Evolutionary conservation across 108 stramenopile species (phyloP), one percentile per base, ranked within the genome.

Genomic region (Chaetoceros tenuissimus): DNA sequence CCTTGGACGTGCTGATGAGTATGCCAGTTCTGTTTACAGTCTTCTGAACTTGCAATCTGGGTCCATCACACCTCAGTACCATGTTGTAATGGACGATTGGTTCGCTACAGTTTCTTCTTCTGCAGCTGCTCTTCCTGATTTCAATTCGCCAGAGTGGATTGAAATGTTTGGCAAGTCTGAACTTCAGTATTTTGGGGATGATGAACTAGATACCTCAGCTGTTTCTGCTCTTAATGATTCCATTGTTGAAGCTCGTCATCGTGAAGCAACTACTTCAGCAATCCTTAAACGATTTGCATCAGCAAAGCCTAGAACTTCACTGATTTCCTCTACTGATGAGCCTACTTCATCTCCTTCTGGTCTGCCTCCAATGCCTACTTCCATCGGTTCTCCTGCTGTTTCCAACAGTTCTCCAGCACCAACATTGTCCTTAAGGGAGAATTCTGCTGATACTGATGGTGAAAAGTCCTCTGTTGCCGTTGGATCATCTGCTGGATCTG

Each of bases 1-100:
- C 45, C 40, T 73, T 40, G 68, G 76, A 0, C 59, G 62, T 48
- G 68, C 58, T 3, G 3, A 59, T 1, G 27, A 49, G 0, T 63
- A 64, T 34, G 57, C 73, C 18, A 64, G 57, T 3, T 30, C 46
- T 3, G 68, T 68, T 0, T 60, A 59, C 0, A 24, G 64, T 7
- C 59, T 74, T 1, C 25, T 74, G 19, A 74, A 74, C 46, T 22
- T 63, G n/a, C 3, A 34, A 0, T 46, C 67, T 1, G 53, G 64
- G 0, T 24, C 24, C 46, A 63, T 75, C 24, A 43, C 61, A 18
- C 65, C 74, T n/a, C 74, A 75, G 52, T 71, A 46, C 40, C 69
- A 75, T 63, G 58, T 73, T 24, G 57, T 73, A 3, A 62, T 73
- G 50, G 71, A 77, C 29, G 60, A 77, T 31, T 61, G 54, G 45